These are phyloP conservation scores for Fusarium coffeatum DNA, from an alignment of 2,329 filamentous ascomycete genomes.

Conservation along the genomic window DNA sequence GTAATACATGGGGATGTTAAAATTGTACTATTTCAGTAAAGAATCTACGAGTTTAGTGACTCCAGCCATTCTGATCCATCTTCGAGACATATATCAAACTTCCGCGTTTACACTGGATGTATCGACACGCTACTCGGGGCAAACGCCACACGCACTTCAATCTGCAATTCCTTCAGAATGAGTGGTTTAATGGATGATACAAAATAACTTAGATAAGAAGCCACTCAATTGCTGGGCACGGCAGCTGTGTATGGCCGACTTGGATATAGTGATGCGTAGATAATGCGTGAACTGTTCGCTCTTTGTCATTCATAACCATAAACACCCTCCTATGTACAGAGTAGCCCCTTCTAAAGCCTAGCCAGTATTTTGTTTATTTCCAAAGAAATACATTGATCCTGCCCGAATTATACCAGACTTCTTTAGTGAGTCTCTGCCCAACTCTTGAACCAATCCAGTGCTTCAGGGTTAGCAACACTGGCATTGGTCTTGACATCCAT, in stretches of 20 bases:
- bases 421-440: conserved; percentile 73
- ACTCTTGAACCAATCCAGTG: conserved; percentile 85
- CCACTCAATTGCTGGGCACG: not conserved
- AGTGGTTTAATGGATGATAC: not conserved
- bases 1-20: not conserved
- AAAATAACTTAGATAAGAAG: not conserved
- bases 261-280: not conserved
- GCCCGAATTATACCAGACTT: too few species aligned
- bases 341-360: not conserved
- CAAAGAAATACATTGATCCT: not conserved
- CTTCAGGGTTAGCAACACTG: conserved; percentile 91
- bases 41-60: not conserved
- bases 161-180: not conserved
- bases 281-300: not conserved
- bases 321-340: not conserved
- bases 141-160: not conserved
- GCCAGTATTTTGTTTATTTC: conserved; percentile 22
- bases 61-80: not conserved
- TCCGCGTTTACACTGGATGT: not conserved
- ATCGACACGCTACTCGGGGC: too few species aligned
- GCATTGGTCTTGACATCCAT: conserved; percentile 88
- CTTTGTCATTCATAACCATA: not conserved
- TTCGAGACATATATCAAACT: not conserved
- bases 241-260: not conserved
- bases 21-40: not conserved